Evolutionary conservation across 2,329 filamentous ascomycete species (phyloP), one percentile per base, ranked within the genome.

Genomic region (Diplodia corticola): DNA sequence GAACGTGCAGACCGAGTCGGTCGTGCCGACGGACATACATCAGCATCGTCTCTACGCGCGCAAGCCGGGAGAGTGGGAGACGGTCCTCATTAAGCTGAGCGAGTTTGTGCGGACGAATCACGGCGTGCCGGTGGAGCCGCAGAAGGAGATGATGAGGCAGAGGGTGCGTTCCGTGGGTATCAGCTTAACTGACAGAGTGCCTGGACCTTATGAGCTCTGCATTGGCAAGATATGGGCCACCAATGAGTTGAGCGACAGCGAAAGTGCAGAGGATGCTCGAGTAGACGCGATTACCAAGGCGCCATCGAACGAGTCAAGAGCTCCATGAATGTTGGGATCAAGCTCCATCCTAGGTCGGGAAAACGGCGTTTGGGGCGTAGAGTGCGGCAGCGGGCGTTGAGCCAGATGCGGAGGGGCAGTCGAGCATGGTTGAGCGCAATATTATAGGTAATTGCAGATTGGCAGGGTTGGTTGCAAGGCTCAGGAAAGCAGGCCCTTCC

Each of bases 41-140:
- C 95, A 99, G 77, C 95, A 99, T 78, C 85, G 95, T 59, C 80
- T 99, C 4, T 96, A 92, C 71, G 85, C 90, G 9, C 89, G 89
- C 73, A 86, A 87, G 9, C 89, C 91, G 0, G 93, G 93, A 0
- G 85, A 93, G 73, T 99, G 95, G 95, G 94, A 99, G 83, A 97
- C 95, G 1, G 86, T 97, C n/a, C 79, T 96, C 54, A 90, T 99
- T 69, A 91, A 90, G 69, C 95, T 93, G 85, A 90, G 89, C 71
- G 92, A 96, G 70, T 98, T 99, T 79, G 94, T 99, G 67, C 85
- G 95, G 69, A 99, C 95, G 15, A 98, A 97, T 75, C 88, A 96
- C 74, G 95, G 95, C 6, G 88, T 91, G 72, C 92, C 96, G 1
- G 89, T 97, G 5, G 93, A 98, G 80, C 95, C 95, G 35, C 94